phyloP scores from a whole-genome alignment of 2,329 filamentous ascomycete genomes.

The Fusarium subglutinans region DNA sequence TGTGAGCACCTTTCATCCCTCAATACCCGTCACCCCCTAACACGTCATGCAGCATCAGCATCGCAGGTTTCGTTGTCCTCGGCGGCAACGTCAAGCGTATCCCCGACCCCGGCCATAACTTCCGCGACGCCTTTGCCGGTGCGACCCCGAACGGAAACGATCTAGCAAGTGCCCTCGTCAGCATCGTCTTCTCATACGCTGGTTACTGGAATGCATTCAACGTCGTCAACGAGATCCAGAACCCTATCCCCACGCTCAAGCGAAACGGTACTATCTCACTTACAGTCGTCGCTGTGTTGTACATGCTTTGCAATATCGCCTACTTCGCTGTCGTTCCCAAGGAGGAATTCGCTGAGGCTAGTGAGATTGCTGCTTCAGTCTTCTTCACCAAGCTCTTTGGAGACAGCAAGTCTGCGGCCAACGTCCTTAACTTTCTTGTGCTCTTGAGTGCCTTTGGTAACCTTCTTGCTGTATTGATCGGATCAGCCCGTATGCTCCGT shows the following conservation, averaged over 20 bases:
- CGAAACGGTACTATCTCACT: constrained; percentile 61
- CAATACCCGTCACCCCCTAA: rapidly evolving
- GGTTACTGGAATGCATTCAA: constrained; percentile 70
- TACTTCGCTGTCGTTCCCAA: constrained; percentile 68
- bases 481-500: constrained; percentile 64
- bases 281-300: constrained; percentile 61
- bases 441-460: constrained; percentile 68
- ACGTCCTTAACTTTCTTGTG: constrained; percentile 66
- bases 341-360: constrained; percentile 61
- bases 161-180: constrained; percentile 60
- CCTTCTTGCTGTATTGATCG: constrained; percentile 64
- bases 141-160: constrained; percentile 50
- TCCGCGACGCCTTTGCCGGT: constrained; percentile 49
- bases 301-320: constrained; percentile 68
- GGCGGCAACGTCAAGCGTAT: constrained; percentile 47
- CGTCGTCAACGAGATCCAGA: constrained; percentile 69
- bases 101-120: constrained; percentile 49
- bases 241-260: constrained; percentile 65
- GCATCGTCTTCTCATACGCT: constrained; percentile 66
- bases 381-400: constrained; percentile 70
- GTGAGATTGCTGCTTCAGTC: constrained; percentile 63
- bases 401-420: constrained; percentile 54
- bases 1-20: constrained; percentile 38
- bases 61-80: constrained; percentile 70
- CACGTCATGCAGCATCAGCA: constrained; percentile 51